These are phyloP conservation scores for Cyclotella sp. DNA, from an alignment of 108 stramenopile genomes.

Conservation along the genomic window DNA sequence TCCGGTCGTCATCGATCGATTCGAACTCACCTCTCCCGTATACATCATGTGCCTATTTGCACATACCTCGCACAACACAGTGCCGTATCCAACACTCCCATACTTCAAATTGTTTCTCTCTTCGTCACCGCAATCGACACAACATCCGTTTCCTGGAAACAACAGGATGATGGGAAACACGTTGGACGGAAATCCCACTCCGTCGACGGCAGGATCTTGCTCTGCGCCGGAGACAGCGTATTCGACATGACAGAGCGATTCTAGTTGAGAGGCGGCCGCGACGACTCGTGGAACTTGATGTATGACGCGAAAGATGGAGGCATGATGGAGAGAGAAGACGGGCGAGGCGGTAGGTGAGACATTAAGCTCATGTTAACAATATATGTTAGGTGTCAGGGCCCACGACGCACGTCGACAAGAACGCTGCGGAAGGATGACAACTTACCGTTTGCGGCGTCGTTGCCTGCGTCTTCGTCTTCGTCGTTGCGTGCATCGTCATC, in stretches of 20 bases:
- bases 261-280: constrained; percentile 24
- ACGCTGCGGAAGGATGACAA: too few species aligned
- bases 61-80: constrained; percentile 36
- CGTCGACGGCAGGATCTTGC: neutral
- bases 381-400: too few species aligned
- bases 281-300: constrained; percentile 17
- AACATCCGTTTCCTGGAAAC: constrained; percentile 42
- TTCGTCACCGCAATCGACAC: constrained; percentile 43
- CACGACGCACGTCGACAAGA: too few species aligned
- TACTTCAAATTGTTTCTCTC: constrained; percentile 7
- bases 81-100: constrained; percentile 39
- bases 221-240: neutral
- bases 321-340: too few species aligned
- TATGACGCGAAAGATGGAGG: too few species aligned
- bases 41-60: constrained; percentile 24
- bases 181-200: constrained; percentile 16
- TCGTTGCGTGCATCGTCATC: too few species aligned
- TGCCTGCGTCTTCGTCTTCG: too few species aligned
- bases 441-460: too few species aligned
- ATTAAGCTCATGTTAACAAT: too few species aligned
- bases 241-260: constrained; percentile 32
- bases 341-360: too few species aligned
- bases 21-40: constrained; percentile 24
- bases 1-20: neutral
- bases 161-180: constrained; percentile 25